Conservation (phyloP, 2,329 filamentous ascomycete species). For the Xylariaceae sp. region DNA sequence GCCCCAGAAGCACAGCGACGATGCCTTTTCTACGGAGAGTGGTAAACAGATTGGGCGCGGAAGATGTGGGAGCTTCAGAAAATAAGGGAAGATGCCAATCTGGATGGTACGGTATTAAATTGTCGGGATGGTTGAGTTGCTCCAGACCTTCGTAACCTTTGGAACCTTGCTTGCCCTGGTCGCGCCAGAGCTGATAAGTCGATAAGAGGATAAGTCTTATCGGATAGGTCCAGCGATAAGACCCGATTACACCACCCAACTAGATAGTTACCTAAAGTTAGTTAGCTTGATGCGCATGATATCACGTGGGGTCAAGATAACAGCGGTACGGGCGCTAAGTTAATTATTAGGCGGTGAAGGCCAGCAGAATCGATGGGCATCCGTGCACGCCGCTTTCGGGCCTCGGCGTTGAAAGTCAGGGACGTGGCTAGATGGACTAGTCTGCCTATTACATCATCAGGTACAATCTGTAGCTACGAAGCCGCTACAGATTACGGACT, state of each 20-base stretch:
- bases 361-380: too few relatives aligned
- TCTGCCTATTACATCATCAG: too few relatives aligned
- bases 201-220: conserved; percentile 1
- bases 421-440: too few relatives aligned
- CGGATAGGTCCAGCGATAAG: neutral
- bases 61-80: conserved; percentile 3
- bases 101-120: neutral
- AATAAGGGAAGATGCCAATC: conserved; percentile 11
- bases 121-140: conserved; percentile 21
- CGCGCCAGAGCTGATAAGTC: conserved; percentile 8
- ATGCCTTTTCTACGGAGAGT: conserved; percentile 1
- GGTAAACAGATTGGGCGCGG: neutral
- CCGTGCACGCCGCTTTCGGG: too few relatives aligned
- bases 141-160: neutral
- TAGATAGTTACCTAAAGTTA: neutral
- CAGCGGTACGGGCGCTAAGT: too few relatives aligned
- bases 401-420: too few relatives aligned
- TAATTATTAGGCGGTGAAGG: too few relatives aligned
- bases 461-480: too few relatives aligned
- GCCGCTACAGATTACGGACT: too few relatives aligned
- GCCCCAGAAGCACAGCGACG: neutral
- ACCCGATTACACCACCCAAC: neutral
- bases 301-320: too few relatives aligned
- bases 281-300: too few relatives aligned
- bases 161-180: neutral